phyloP scores from a whole-genome alignment of 495 filamentous ascomycete genomes.

The Aspergillus heteromorphus region DNA sequence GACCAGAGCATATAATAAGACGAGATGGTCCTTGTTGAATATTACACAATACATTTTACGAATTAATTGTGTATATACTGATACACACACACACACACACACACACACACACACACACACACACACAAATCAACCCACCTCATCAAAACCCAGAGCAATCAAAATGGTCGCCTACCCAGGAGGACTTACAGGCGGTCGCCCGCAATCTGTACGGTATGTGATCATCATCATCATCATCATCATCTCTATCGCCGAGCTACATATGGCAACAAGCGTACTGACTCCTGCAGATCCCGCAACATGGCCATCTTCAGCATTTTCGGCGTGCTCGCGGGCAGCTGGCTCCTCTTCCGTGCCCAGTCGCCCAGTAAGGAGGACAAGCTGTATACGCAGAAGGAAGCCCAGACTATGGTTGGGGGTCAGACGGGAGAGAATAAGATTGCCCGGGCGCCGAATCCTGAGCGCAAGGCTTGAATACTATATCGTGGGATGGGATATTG shows the following conservation, averaged over 20 bases:
- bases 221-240: too few relatives aligned
- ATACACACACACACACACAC: background rate
- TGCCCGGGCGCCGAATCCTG: background rate
- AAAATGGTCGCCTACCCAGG: background rate
- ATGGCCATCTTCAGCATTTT: background rate
- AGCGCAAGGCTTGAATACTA: background rate
- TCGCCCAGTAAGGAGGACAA: background rate
- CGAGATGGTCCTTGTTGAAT: too few relatives aligned
- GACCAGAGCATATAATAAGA: background rate
- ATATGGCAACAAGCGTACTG: background rate
- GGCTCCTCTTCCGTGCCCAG: conserved; percentile 2
- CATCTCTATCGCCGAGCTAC: background rate
- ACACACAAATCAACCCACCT: background rate
- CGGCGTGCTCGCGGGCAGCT: background rate
- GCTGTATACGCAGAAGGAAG: background rate
- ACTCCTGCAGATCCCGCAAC: background rate
- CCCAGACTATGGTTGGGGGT: background rate
- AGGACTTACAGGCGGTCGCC: background rate
- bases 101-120: too few relatives aligned
- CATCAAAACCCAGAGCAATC: background rate
- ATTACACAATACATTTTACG: too few relatives aligned
- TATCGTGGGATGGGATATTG: too few relatives aligned
- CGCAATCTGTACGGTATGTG: background rate
- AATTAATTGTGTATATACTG: background rate
- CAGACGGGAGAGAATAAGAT: background rate